Percentiles rank a stretch among this genome's conserved stretches.
Conservation (phyloP, 176 grass and related monocot species). For the Oryza longistaminata region DNA sequence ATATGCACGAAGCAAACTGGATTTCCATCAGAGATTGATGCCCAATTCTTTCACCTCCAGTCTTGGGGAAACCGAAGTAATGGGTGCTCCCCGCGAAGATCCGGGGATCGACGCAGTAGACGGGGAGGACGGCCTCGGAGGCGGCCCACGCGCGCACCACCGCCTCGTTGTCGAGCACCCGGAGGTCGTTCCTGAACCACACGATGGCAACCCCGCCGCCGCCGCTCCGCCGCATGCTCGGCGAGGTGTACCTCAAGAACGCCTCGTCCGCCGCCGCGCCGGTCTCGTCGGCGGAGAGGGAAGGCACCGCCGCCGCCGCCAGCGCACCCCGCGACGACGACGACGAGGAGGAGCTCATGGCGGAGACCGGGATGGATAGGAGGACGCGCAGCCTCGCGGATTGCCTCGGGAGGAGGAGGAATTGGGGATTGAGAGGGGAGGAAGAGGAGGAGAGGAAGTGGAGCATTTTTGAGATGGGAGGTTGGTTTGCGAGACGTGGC, state of each 20-base stretch:
- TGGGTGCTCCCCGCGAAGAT: slow-evolving; percentile 49
- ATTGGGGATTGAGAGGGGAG: slow-evolving; percentile 38
- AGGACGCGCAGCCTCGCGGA: slow-evolving; percentile 24
- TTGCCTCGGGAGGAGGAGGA: slow-evolving; percentile 39
- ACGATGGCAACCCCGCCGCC: slow-evolving; percentile 51
- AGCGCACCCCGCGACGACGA: neutral
- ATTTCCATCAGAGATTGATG: neutral
- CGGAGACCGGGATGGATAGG: neutral
- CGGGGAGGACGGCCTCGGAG: slow-evolving; percentile 61
- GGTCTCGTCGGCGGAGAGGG: slow-evolving; percentile 43
- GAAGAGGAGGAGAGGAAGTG: slow-evolving; percentile 18
- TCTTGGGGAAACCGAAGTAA: slow-evolving; percentile 88
- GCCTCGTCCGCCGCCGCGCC: slow-evolving; percentile 46
- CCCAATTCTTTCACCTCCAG: slow-evolving; percentile 52
- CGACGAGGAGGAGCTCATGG: slow-evolving; percentile 29
- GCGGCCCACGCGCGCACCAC: slow-evolving; percentile 60
- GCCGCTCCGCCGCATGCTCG: slow-evolving; percentile 46
- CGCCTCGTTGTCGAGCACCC: slow-evolving; percentile 74
- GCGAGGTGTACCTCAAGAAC: slow-evolving; percentile 41
- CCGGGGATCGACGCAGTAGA: slow-evolving; percentile 83
- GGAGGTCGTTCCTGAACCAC: slow-evolving; percentile 91
- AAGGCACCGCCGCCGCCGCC: slow-evolving; percentile 45
- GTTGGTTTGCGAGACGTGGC: neutral
- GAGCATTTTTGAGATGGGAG: slow-evolving; percentile 54
- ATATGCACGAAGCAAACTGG: neutral